Percentiles rank a stretch among this genome's conserved stretches.
Evolutionary conservation across 345 rosid genomes (phyloP).

Genomic region (Populus ilicifolia): DNA sequence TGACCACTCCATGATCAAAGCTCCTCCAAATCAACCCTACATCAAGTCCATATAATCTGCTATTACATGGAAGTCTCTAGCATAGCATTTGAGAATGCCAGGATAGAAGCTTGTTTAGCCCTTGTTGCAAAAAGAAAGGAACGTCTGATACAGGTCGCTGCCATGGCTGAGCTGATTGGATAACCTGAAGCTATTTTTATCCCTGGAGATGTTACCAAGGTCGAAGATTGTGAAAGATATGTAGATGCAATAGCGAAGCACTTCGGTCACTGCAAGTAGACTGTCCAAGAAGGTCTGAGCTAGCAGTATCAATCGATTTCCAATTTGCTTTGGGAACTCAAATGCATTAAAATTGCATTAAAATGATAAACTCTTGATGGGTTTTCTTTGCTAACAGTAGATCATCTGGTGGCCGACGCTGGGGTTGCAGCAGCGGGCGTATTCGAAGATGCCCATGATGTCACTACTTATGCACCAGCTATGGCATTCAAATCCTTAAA

Average conservation of each 20-base stretch:
- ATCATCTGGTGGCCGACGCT: slow-evolving; percentile 62
- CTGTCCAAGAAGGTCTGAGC: not conserved
- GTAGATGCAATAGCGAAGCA: slow-evolving; percentile 18
- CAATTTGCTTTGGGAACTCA: no score
- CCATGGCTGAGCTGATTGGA: slow-evolving; percentile 28
- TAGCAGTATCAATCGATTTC: not conserved
- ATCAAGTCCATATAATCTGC: no score
- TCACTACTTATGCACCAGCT: slow-evolving; percentile 36
- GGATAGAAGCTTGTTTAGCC: slow-evolving; percentile 37
- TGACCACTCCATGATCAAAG: no score
- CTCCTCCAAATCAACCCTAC: no score
- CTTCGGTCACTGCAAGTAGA: slow-evolving; percentile 29
- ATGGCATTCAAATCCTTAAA: slow-evolving; percentile 32
- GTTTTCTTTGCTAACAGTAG: slow-evolving; percentile 36
- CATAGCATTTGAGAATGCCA: slow-evolving; percentile 30
- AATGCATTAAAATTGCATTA: not conserved
- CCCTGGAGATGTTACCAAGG: slow-evolving; percentile 24
- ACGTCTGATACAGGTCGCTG: slow-evolving; percentile 19
- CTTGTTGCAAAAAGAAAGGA: slow-evolving; percentile 35
- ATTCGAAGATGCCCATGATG: slow-evolving; percentile 46
- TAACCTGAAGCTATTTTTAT: slow-evolving; percentile 27
- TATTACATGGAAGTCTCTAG: no score
- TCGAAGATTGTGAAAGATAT: slow-evolving; percentile 26
- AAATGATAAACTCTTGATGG: not conserved
- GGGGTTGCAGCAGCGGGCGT: slow-evolving; percentile 47